phyloP scores from a whole-genome alignment of 176 grass and related monocot genomes.

The Areca catechu region DNA sequence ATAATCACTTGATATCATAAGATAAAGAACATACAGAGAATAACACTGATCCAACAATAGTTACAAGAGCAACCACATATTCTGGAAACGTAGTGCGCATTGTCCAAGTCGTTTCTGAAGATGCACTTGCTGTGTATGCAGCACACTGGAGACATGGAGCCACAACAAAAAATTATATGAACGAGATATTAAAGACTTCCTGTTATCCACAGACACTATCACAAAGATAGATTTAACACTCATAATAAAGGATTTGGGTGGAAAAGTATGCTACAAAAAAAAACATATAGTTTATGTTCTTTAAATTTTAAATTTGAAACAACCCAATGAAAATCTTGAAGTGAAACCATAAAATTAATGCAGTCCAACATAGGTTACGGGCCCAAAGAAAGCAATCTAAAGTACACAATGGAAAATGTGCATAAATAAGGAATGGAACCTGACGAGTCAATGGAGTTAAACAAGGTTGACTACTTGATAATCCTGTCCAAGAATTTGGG shows the following conservation, averaged over 20 bases:
- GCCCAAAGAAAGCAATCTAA: too few relatives aligned
- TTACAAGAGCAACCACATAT: conserved; percentile 96
- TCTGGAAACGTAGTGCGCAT: conserved; percentile 89
- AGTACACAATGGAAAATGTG: too few relatives aligned
- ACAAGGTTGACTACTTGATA: conserved; percentile 79
- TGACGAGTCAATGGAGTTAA: conserved; percentile 22
- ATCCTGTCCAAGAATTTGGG: conserved; percentile 52
- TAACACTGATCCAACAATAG: conserved; percentile 94
- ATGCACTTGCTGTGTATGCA: conserved; percentile 51
- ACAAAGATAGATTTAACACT: too few relatives aligned
- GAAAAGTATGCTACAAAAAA: too few relatives aligned
- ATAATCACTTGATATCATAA: neutral
- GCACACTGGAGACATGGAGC: conserved; percentile 41
- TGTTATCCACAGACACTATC: conserved; percentile 5
- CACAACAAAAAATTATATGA: too few relatives aligned
- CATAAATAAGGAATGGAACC: conserved; percentile 24
- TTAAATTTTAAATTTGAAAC: too few relatives aligned
- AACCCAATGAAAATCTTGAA: too few relatives aligned
- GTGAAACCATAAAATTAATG: too few relatives aligned
- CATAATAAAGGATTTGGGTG: too few relatives aligned
- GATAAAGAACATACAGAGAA: conserved; percentile 47
- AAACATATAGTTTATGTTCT: too few relatives aligned
- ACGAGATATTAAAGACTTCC: neutral
- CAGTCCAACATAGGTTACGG: too few relatives aligned
- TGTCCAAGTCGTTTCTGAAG: conserved; percentile 87